phyloP scores from a whole-genome alignment of 257 asterid genomes.

The Henckelia pumila region DNA sequence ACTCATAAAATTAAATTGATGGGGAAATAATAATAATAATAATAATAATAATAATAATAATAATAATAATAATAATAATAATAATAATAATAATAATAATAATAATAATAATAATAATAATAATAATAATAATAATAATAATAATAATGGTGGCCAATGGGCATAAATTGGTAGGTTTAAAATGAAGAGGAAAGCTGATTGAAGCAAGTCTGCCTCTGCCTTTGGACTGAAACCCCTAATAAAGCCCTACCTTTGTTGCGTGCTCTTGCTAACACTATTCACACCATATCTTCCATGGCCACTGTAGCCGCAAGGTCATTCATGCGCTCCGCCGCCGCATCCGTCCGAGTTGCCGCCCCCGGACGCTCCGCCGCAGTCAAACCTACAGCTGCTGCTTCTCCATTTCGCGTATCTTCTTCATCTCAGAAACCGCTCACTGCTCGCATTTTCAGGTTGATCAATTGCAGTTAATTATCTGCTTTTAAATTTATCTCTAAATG shows the following conservation, averaged over 20 bases:
- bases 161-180: neutral
- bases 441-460: neutral
- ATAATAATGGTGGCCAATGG: too few species aligned
- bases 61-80: too few species aligned
- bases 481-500: neutral
- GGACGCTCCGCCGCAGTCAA: constrained; percentile 31
- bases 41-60: too few species aligned
- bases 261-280: neutral
- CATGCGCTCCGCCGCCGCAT: constrained; percentile 31
- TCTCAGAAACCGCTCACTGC: neutral
- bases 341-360: constrained; percentile 19
- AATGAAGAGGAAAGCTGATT: too few species aligned
- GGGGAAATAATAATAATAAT: too few species aligned
- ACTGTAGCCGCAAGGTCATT: constrained; percentile 40
- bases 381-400: constrained; percentile 35
- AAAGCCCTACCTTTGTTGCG: constrained; percentile 31
- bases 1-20: too few species aligned
- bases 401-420: constrained; percentile 27
- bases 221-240: constrained; percentile 22
- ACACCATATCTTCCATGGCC: constrained; percentile 4
- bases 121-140: too few species aligned
- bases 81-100: too few species aligned
- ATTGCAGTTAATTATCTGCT: neutral
- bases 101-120: too few species aligned
- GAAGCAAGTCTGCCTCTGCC: neutral